Percentiles rank a stretch among this genome's conserved stretches.
Evolutionary conservation across 2,329 filamentous ascomycete species (phyloP).

Genomic region (Elsinoe fawcettii): DNA sequence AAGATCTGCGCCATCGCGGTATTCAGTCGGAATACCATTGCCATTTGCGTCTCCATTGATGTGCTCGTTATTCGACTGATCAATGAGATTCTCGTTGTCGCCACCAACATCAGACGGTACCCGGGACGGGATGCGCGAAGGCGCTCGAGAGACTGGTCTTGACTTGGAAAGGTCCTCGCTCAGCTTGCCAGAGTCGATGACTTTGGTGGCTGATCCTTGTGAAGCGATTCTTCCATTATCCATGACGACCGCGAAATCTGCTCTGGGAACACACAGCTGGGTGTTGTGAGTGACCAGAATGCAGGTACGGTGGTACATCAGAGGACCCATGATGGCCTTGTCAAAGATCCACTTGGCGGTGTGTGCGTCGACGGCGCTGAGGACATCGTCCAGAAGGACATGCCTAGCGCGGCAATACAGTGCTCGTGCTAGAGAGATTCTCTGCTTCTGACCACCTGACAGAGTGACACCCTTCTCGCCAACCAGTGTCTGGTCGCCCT

Average conservation of each 20-base stretch:
- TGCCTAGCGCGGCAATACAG: slow-evolving; percentile 94
- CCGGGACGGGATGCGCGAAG: slow-evolving; percentile 69
- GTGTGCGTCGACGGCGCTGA: slow-evolving; percentile 94
- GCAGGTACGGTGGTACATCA: slow-evolving; percentile 85
- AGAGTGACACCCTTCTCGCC: slow-evolving; percentile 96
- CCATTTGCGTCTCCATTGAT: slow-evolving; percentile 44
- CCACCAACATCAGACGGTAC: slow-evolving; percentile 66
- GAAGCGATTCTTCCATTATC: slow-evolving; percentile 74
- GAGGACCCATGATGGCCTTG: slow-evolving; percentile 77
- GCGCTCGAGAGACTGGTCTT: slow-evolving; percentile 57
- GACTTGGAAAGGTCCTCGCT: slow-evolving; percentile 72
- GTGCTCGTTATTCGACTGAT: slow-evolving; percentile 28
- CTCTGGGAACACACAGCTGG: slow-evolving; percentile 72
- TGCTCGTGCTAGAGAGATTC: slow-evolving; percentile 91
- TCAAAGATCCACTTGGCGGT: slow-evolving; percentile 98
- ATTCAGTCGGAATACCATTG: slow-evolving; percentile 26
- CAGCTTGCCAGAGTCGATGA: slow-evolving; percentile 80
- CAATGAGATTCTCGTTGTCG: slow-evolving; percentile 29
- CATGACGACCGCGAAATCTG: slow-evolving; percentile 73
- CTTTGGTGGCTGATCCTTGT: slow-evolving; percentile 68
- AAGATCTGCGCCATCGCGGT: slow-evolving; percentile 35
- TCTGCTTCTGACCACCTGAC: slow-evolving; percentile 94
- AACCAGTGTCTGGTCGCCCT: slow-evolving; percentile 85
- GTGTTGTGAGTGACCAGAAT: slow-evolving; percentile 95
- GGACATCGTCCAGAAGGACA: slow-evolving; percentile 84